Evolutionary conservation across 2,329 filamentous ascomycete species (phyloP).

Genomic region (Rugonectria rugulosa): DNA sequence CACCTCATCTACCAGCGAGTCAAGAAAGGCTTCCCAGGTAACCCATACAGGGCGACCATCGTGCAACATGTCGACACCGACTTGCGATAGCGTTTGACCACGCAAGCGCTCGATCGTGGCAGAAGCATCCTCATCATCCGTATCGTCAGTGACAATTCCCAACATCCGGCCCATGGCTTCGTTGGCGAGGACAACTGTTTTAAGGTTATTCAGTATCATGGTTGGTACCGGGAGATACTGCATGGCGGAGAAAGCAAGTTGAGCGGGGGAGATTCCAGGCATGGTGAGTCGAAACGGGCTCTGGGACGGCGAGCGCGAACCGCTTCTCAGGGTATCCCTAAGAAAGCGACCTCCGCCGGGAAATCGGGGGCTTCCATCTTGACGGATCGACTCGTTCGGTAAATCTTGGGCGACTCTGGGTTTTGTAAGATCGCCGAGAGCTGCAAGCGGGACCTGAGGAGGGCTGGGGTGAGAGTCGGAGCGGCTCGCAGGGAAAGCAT

Average conservation of each 20-base stretch:
- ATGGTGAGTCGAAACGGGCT: slow-evolving; percentile 52
- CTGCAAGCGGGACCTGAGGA: slow-evolving; percentile 25
- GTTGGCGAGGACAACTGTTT: slow-evolving; percentile 77
- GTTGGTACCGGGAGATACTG: slow-evolving; percentile 78
- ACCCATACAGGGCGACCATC: slow-evolving; percentile 68
- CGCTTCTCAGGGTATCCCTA: slow-evolving; percentile 40
- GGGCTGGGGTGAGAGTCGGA: slow-evolving; percentile 25
- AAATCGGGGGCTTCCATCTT: slow-evolving; percentile 38
- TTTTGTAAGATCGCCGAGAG: slow-evolving; percentile 19
- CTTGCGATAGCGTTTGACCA: slow-evolving; percentile 71
- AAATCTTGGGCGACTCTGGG: slow-evolving; percentile 30
- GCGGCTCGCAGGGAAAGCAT: slow-evolving; percentile 26
- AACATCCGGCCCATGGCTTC: slow-evolving; percentile 77
- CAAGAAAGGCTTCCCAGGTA: slow-evolving; percentile 66
- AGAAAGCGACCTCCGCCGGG: slow-evolving; percentile 44
- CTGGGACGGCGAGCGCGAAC: slow-evolving; percentile 45
- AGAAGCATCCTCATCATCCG: slow-evolving; percentile 50
- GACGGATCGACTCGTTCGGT: slow-evolving; percentile 22
- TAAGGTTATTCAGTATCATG: slow-evolving; percentile 71
- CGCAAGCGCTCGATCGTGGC: slow-evolving; percentile 66
- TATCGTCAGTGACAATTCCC: slow-evolving; percentile 58
- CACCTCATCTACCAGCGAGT: slow-evolving; percentile 58
- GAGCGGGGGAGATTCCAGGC: slow-evolving; percentile 57
- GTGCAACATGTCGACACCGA: slow-evolving; percentile 77
- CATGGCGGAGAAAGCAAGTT: slow-evolving; percentile 71